These are phyloP conservation scores for Mycena rebaudengoi DNA, from an alignment of 768 basidiomycete genomes.

Conservation along the genomic window DNA sequence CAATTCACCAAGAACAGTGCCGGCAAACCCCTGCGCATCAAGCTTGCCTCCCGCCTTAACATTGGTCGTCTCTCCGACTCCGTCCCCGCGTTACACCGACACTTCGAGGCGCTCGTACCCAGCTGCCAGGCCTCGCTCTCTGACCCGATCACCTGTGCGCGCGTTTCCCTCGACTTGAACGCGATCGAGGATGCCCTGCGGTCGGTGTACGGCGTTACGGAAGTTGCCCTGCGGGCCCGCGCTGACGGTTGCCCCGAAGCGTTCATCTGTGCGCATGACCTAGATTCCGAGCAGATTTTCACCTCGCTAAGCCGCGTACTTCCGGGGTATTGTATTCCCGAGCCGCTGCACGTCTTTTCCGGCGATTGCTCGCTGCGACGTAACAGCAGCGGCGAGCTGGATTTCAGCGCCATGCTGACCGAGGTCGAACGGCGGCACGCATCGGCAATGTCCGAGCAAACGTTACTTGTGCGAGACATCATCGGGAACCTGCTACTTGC, in stretches of 20 bases:
- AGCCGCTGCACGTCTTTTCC: constrained; percentile 42
- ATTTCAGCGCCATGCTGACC: constrained; percentile 42
- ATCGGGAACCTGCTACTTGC: constrained; percentile 42
- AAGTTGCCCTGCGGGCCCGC: constrained; percentile 43
- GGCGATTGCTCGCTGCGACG: constrained; percentile 29
- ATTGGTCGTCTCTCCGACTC: constrained; percentile 46
- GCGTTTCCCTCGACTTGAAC: constrained; percentile 39
- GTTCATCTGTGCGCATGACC: constrained; percentile 41
- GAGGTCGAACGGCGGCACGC: constrained; percentile 31
- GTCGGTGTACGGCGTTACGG: constrained; percentile 39
- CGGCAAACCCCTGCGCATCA: constrained; percentile 57
- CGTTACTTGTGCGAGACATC: constrained; percentile 47
- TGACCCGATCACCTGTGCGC: constrained; percentile 46
- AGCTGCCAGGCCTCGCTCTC: constrained; percentile 41
- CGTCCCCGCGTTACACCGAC: constrained; percentile 44
- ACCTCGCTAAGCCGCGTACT: constrained; percentile 33
- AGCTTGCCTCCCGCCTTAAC: constrained; percentile 50
- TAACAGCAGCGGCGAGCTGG: constrained; percentile 34
- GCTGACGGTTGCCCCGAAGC: constrained; percentile 46
- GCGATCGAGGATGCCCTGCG: constrained; percentile 38
- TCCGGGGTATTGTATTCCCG: constrained; percentile 51
- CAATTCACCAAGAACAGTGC: constrained; percentile 58
- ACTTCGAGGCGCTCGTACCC: constrained; percentile 50
- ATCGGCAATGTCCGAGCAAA: constrained; percentile 38
- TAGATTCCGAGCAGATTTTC: constrained; percentile 32